phyloP scores from a whole-genome alignment of 495 filamentous ascomycete genomes.

The Penicillium waksmanii region DNA sequence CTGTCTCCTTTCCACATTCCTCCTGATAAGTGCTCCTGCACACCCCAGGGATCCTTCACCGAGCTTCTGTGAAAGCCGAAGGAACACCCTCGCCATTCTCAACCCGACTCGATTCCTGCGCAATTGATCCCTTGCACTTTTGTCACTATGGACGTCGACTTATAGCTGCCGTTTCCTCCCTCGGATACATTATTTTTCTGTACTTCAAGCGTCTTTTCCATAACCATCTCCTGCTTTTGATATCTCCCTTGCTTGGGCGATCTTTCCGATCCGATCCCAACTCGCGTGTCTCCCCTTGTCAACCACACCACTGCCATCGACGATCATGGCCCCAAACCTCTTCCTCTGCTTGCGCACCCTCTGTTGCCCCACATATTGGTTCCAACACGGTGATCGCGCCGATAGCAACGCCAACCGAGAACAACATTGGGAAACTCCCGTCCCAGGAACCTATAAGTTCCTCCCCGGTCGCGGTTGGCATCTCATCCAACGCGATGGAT shows the following conservation, averaged over 20 bases:
- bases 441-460: slow-evolving; percentile 51
- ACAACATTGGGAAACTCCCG: slow-evolving; percentile 50
- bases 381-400: slow-evolving; percentile 44
- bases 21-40: slow-evolving; percentile 12
- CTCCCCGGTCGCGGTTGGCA: slow-evolving; percentile 50
- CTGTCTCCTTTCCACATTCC: slow-evolving; percentile 13
- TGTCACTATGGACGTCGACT: slow-evolving; percentile 43
- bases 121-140: slow-evolving; percentile 20
- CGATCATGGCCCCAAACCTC: slow-evolving; percentile 49
- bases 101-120: slow-evolving; percentile 23
- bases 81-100: slow-evolving; percentile 25
- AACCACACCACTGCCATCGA: slow-evolving; percentile 13
- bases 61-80: slow-evolving; percentile 31
- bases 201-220: slow-evolving; percentile 28
- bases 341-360: slow-evolving; percentile 47
- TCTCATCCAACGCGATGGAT: slow-evolving; percentile 42
- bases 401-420: slow-evolving; percentile 41
- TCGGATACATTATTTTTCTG: slow-evolving; percentile 20
- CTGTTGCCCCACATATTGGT: slow-evolving; percentile 51
- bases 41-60: slow-evolving; percentile 21
- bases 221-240: slow-evolving; percentile 26
- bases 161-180: slow-evolving; percentile 33
- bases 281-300: slow-evolving; percentile 3
- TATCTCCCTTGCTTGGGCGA: slow-evolving; percentile 12
- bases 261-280: slow-evolving; percentile 3